phyloP scores from a whole-genome alignment of 768 basidiomycete species.

The Mycena venus region DNA sequence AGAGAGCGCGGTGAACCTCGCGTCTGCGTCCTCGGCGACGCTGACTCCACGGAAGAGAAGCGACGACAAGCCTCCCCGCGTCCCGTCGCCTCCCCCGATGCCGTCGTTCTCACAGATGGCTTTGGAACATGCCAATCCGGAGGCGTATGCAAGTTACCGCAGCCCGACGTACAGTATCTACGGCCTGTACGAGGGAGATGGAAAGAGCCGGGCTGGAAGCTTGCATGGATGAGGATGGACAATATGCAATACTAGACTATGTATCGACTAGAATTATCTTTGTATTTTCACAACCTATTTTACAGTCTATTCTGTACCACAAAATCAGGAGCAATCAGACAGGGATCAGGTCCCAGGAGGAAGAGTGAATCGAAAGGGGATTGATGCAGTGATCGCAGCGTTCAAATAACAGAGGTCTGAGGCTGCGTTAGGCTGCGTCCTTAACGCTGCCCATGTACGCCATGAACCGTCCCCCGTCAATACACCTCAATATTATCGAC shows the following conservation, averaged over 20 bases:
- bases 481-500: slow-evolving; percentile 46
- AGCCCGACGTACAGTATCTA: slow-evolving; percentile 90
- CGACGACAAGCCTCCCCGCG: slow-evolving; percentile 78
- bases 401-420: background rate
- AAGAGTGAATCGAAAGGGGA: background rate
- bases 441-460: slow-evolving; percentile 34
- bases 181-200: slow-evolving; percentile 74
- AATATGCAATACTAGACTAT: background rate
- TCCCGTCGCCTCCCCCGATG: slow-evolving; percentile 83
- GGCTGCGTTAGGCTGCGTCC: background rate
- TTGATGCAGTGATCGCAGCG: slow-evolving; percentile 12
- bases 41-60: slow-evolving; percentile 43
- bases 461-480: slow-evolving; percentile 34
- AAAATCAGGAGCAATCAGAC: too few species aligned
- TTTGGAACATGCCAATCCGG: slow-evolving; percentile 71
- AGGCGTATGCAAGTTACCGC: slow-evolving; percentile 75
- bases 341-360: too few species aligned
- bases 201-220: slow-evolving; percentile 58
- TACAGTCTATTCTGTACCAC: background rate
- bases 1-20: slow-evolving; percentile 50
- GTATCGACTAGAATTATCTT: slow-evolving; percentile 7
- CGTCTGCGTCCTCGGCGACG: slow-evolving; percentile 44
- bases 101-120: slow-evolving; percentile 86
- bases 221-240: background rate
- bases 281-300: background rate